Conservation (phyloP, 2,329 filamentous ascomycete species). For the Helminthosporium solani region DNA sequence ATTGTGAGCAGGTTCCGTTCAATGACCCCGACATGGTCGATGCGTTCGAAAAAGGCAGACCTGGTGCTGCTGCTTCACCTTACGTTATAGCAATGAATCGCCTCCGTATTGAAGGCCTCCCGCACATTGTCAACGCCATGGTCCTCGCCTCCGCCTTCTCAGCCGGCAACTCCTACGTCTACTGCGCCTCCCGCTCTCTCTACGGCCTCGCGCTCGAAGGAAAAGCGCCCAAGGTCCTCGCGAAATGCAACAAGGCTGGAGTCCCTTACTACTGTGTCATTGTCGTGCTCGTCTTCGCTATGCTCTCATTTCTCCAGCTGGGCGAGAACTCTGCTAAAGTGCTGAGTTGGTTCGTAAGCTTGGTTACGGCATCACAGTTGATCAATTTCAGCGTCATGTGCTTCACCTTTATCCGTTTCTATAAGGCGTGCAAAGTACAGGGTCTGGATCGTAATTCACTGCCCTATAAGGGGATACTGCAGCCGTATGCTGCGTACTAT, state of each 20-base stretch:
- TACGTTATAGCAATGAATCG: constrained; percentile 64
- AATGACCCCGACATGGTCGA: constrained; percentile 63
- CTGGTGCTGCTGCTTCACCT: constrained; percentile 67
- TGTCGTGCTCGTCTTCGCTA: constrained; percentile 65
- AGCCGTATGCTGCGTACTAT: constrained; percentile 72
- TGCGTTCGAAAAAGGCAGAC: constrained; percentile 59
- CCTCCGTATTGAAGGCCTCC: constrained; percentile 55
- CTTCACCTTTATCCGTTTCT: constrained; percentile 70
- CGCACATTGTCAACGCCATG: constrained; percentile 61
- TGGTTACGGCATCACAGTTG: constrained; percentile 69
- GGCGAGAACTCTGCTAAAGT: constrained; percentile 68
- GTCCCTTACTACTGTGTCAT: constrained; percentile 73
- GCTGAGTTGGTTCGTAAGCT: constrained; percentile 70
- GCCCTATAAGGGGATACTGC: constrained; percentile 68
- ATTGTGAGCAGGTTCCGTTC: constrained; percentile 55
- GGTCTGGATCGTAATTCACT: constrained; percentile 66
- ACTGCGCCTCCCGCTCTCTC: constrained; percentile 56
- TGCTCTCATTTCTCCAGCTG: constrained; percentile 75
- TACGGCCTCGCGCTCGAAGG: constrained; percentile 57
- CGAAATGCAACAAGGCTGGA: constrained; percentile 59
- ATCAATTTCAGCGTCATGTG: constrained; percentile 56
- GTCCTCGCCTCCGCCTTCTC: constrained; percentile 57
- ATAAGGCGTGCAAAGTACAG: constrained; percentile 68
- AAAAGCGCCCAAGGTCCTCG: constrained; percentile 57
- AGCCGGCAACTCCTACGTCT: constrained; percentile 58